phyloP scores from a whole-genome alignment of 2,329 filamentous ascomycete genomes.

The Diaporthe sp. region DNA sequence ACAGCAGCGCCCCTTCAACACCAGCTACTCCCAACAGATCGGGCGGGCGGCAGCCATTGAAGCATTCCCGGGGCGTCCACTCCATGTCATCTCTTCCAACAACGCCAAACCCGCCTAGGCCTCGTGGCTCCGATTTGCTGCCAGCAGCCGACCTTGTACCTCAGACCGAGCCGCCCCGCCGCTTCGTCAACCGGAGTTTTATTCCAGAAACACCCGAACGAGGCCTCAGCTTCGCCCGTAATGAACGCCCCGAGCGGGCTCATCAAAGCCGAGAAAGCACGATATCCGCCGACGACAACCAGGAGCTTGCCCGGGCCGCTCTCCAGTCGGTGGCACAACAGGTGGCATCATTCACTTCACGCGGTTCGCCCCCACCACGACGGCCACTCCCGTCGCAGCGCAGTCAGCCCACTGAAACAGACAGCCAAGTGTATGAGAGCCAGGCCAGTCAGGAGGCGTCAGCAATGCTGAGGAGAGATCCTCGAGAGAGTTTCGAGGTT shows the following conservation, averaged over 20 bases:
- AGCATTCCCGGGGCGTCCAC: constrained; percentile 82
- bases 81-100: constrained; percentile 88
- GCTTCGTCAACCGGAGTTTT: constrained; percentile 56
- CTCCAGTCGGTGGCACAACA: constrained; percentile 63
- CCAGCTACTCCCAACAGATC: constrained; percentile 66
- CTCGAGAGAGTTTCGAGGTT: constrained; percentile 67
- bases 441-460: constrained; percentile 84
- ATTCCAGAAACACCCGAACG: constrained; percentile 60
- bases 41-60: constrained; percentile 63
- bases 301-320: constrained; percentile 69
- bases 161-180: constrained; percentile 69
- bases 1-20: constrained; percentile 81
- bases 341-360: constrained; percentile 46
- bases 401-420: constrained; percentile 50
- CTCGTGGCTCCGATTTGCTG: constrained; percentile 65
- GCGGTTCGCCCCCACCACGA: constrained; percentile 42
- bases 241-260: constrained; percentile 56
- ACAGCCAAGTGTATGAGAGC: constrained; percentile 78
- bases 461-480: constrained; percentile 77
- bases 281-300: constrained; percentile 78
- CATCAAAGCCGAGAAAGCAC: constrained; percentile 87
- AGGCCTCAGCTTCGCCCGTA: constrained; percentile 49
- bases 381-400: constrained; percentile 41
- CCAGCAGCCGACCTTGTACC: constrained; percentile 75
- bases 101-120: constrained; percentile 73